phyloP scores from a whole-genome alignment of 257 asterid genomes.

The Thymus mandschuricus region DNA sequence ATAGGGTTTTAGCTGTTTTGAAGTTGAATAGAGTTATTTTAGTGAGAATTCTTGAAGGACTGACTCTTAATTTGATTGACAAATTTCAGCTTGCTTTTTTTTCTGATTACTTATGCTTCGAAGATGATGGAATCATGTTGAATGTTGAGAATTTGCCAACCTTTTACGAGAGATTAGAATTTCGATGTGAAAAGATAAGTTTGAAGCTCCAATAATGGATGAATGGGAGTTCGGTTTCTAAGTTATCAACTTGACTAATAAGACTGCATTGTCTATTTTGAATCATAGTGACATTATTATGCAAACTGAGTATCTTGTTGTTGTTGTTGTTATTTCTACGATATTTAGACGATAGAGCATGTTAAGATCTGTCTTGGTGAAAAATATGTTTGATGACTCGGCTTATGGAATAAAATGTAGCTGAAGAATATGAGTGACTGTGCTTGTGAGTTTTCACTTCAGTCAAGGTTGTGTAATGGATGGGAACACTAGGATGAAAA shows the following conservation, averaged over 20 bases:
- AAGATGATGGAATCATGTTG: conserved; percentile 11
- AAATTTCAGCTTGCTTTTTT: background rate
- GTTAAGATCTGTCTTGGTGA: background rate
- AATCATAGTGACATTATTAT: too few species aligned
- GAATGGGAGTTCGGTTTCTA: background rate
- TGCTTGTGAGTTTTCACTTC: background rate
- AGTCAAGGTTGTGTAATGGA: background rate
- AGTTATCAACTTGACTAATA: background rate
- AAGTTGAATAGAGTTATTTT: background rate
- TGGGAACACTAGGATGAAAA: background rate
- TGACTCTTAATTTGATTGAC: background rate
- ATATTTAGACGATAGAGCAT: background rate
- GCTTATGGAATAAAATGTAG: background rate
- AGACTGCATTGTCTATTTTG: background rate
- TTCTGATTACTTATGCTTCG: too few species aligned
- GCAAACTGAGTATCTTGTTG: too few species aligned
- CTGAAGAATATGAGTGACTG: conserved; percentile 1
- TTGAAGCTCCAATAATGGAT: conserved; percentile 1
- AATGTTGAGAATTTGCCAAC: conserved; percentile 4
- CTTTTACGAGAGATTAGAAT: conserved; percentile 10
- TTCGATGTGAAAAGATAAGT: conserved; percentile 20
- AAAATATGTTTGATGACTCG: background rate
- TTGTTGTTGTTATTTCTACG: background rate
- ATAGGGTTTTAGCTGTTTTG: conserved; percentile 7
- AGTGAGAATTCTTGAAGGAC: too few species aligned